Evolutionary conservation across 1,284 basidiomycete species (phyloP).

Genomic region (Rhodotorula sp.): DNA sequence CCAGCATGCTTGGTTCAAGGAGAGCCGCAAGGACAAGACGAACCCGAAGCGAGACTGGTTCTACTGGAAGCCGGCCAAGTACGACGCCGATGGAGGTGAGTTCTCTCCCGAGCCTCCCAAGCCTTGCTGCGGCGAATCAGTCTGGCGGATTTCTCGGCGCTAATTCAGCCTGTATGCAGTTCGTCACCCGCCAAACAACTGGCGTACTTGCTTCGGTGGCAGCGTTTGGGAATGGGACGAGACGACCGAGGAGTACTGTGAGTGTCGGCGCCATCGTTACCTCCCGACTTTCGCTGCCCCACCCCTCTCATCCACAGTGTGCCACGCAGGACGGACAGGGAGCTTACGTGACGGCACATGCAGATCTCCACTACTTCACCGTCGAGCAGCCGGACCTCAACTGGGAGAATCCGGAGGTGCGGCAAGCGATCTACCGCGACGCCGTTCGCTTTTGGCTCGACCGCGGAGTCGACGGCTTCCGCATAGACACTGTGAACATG

Average conservation of each 20-base stretch:
- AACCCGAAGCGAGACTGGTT: constrained; percentile 67
- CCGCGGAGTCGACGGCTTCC: constrained; percentile 70
- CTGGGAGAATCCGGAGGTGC: constrained; percentile 67
- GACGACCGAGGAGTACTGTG: constrained; percentile 57
- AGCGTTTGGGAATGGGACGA: constrained; percentile 72
- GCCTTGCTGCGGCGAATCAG: too few relatives aligned
- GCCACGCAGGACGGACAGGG: too few relatives aligned
- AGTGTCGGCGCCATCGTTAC: too few relatives aligned
- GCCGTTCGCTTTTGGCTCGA: constrained; percentile 72
- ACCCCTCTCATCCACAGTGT: too few relatives aligned
- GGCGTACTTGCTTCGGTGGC: constrained; percentile 68
- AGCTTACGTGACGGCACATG: too few relatives aligned
- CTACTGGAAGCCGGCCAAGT: constrained; percentile 13
- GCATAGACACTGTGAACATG: constrained; percentile 45
- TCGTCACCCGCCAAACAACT: constrained; percentile 65
- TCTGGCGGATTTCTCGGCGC: not conserved
- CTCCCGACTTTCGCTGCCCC: too few relatives aligned
- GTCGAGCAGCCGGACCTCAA: constrained; percentile 73
- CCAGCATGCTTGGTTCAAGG: constrained; percentile 68
- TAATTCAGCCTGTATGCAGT: constrained; percentile 11
- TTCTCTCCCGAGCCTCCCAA: too few relatives aligned
- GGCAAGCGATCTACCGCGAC: constrained; percentile 57
- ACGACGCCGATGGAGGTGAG: constrained; percentile 48
- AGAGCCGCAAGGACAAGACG: constrained; percentile 62
- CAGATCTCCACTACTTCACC: constrained; percentile 63